phyloP scores from a whole-genome alignment of 768 basidiomycete genomes.

The Pleurotus cornucopiae region DNA sequence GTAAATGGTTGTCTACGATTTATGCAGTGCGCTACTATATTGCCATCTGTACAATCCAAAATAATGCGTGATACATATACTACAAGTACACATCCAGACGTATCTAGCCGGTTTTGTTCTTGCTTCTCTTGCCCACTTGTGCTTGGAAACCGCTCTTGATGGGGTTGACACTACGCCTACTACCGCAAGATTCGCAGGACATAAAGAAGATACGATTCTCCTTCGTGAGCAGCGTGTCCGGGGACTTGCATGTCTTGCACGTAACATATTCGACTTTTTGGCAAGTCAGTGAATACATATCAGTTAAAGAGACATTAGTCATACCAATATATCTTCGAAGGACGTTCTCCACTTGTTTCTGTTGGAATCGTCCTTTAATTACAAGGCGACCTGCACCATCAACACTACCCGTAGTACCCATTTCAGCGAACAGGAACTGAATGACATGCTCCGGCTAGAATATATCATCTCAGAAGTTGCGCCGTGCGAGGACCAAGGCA shows the following conservation, averaged over 20 bases:
- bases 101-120: constrained; percentile 65
- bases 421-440: constrained; percentile 93
- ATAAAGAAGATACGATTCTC: constrained; percentile 99
- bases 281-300: not conserved
- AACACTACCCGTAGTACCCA: constrained; percentile 96
- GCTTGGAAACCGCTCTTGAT: constrained; percentile 99
- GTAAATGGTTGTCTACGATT: constrained; percentile 1
- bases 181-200: constrained; percentile 89
- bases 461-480: not conserved
- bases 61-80: constrained; percentile 1
- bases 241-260: constrained; percentile 99
- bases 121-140: constrained; percentile 85
- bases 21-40: not conserved
- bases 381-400: constrained; percentile 90
- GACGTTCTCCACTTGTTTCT: constrained; percentile 98
- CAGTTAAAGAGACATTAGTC: constrained; percentile 20
- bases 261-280: constrained; percentile 91
- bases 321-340: constrained; percentile 92
- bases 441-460: constrained; percentile 93
- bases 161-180: constrained; percentile 85
- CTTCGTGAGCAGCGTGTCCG: constrained; percentile 93
- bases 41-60: constrained; percentile 3
- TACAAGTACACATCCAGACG: constrained; percentile 9
- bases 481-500: not conserved
- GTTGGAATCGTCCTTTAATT: constrained; percentile 97